phyloP scores from a whole-genome alignment of 768 basidiomycete species.

The Phlebiopsis flavidoalba region DNA sequence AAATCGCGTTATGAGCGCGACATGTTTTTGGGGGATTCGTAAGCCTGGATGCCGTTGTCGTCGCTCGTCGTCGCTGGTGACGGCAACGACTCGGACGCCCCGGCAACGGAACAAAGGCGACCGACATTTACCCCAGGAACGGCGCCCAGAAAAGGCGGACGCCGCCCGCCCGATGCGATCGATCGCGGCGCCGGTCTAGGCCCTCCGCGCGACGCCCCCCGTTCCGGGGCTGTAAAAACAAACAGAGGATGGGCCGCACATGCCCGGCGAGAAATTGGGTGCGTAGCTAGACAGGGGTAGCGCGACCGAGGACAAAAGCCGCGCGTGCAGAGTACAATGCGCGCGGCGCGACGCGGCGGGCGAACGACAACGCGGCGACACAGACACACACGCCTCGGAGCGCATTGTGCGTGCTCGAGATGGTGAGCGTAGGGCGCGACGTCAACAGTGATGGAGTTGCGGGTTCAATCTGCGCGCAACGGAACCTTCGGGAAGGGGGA shows the following conservation, averaged over 20 bases:
- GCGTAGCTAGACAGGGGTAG: background rate
- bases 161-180: background rate
- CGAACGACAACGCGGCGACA: no score
- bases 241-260: background rate
- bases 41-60: background rate
- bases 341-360: no score
- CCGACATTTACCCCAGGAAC: background rate
- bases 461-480: background rate
- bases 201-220: background rate
- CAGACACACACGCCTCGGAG: no score
- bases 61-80: background rate
- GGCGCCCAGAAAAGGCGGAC: background rate
- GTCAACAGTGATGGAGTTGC: constrained; percentile 4
- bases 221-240: background rate
- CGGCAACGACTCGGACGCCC: background rate
- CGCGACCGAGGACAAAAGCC: background rate
- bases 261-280: background rate
- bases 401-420: background rate
- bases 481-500: background rate
- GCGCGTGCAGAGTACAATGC: background rate
- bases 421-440: background rate
- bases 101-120: background rate
- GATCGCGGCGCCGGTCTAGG: background rate
- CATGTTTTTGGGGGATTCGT: background rate
- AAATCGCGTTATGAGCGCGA: background rate